phyloP scores from a whole-genome alignment of 73 alveolate genomes.

The Diophrys sp. region DNA sequence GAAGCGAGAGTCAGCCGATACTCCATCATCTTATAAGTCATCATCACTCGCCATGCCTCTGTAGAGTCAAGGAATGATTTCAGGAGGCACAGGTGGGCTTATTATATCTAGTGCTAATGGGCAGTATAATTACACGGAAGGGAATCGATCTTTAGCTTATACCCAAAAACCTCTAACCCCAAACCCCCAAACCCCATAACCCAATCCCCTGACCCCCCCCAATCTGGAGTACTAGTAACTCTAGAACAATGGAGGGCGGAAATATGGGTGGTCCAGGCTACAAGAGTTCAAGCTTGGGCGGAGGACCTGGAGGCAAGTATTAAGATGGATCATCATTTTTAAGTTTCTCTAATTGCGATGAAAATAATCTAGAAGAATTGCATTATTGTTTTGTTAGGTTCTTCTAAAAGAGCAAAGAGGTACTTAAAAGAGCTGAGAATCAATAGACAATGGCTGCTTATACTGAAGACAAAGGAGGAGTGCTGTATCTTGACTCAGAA shows the following conservation, averaged over 20 bases:
- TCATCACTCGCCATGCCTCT: too few relatives aligned
- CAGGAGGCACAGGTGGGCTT: not conserved
- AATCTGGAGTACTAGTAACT: too few relatives aligned
- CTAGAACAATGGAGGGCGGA: conserved; percentile 1
- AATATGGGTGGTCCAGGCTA: not conserved
- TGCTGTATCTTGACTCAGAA: not conserved
- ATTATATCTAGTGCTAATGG: not conserved
- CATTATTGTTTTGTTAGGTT: not conserved
- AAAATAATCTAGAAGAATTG: not conserved
- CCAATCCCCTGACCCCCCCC: too few relatives aligned
- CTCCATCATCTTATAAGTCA: too few relatives aligned
- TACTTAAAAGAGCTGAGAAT: not conserved
- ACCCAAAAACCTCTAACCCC: too few relatives aligned
- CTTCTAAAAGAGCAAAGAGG: not conserved
- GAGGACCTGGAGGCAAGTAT: conserved; percentile 4
- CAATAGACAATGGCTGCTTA: not conserved
- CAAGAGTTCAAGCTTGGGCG: not conserved
- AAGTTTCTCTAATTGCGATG: not conserved
- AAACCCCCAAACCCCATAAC: too few relatives aligned
- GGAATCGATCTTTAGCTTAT: not conserved
- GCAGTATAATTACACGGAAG: not conserved
- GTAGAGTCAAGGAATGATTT: too few relatives aligned
- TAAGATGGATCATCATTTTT: not conserved
- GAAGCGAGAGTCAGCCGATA: too few relatives aligned
- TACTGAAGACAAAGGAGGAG: not conserved